Percentiles rank a stretch among this genome's conserved stretches.
Evolutionary conservation across 179 eudicot genomes (phyloP).

Genomic region (Drosera spatulata): DNA sequence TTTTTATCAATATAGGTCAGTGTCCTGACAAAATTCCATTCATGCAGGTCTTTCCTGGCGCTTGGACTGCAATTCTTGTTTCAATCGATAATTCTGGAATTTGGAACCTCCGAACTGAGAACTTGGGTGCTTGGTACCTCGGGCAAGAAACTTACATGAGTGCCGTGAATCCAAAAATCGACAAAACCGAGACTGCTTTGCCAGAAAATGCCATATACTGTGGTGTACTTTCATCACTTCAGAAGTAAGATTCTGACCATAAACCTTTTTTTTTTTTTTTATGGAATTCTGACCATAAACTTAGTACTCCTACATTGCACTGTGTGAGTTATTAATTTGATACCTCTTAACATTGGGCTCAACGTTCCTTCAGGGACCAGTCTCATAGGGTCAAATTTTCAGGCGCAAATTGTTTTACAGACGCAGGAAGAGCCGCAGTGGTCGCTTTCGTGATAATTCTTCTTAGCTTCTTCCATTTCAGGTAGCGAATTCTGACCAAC

Average conservation of each 20-base stretch:
- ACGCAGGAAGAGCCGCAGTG: slow-evolving; percentile 15
- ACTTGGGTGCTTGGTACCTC: slow-evolving; percentile 80
- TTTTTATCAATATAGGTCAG: too few relatives aligned
- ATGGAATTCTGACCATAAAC: too few relatives aligned
- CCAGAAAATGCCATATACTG: slow-evolving; percentile 81
- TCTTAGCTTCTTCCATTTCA: not conserved
- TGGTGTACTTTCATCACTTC: slow-evolving; percentile 60
- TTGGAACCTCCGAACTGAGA: slow-evolving; percentile 89
- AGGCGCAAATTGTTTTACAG: slow-evolving; percentile 19
- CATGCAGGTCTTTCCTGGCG: slow-evolving; percentile 84
- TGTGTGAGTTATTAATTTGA: not conserved
- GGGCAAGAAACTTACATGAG: slow-evolving; percentile 87
- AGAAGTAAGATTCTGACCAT: slow-evolving; percentile 39
- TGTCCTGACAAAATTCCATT: not conserved
- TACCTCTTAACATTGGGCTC: not conserved
- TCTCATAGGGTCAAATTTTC: slow-evolving; percentile 69
- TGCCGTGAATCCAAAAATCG: slow-evolving; percentile 67
- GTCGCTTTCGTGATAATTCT: slow-evolving; percentile 15
- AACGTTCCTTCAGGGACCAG: slow-evolving; percentile 49
- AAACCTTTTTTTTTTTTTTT: too few relatives aligned
- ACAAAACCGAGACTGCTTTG: slow-evolving; percentile 43
- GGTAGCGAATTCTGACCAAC: slow-evolving; percentile 5
- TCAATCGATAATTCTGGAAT: slow-evolving; percentile 87
- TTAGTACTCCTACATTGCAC: too few relatives aligned
- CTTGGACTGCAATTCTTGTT: slow-evolving; percentile 92